Conservation (phyloP, 2,329 filamentous ascomycete species). For the Colletotrichum musae region DNA sequence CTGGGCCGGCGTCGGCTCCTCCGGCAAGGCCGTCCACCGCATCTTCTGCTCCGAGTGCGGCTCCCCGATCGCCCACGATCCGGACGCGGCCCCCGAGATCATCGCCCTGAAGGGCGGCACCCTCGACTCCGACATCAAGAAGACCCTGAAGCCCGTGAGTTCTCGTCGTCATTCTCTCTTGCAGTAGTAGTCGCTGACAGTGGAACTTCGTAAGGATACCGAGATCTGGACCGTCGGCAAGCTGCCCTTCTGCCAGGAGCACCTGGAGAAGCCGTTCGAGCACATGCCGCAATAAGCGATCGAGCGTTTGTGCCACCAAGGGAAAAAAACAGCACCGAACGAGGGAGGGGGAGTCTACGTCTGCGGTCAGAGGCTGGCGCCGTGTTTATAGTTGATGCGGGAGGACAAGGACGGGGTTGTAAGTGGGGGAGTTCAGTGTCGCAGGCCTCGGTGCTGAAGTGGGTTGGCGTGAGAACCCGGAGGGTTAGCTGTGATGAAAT, state of each 20-base stretch:
- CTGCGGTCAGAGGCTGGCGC: background rate
- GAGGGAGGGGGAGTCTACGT: background rate
- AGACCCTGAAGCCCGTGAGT: conserved; percentile 75
- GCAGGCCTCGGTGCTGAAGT: conserved; percentile 19
- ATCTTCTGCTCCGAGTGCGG: conserved; percentile 80
- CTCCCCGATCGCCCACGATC: conserved; percentile 79
- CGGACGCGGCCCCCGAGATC: conserved; percentile 78
- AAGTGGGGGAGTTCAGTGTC: conserved; percentile 15
- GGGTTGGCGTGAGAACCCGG: conserved; percentile 38
- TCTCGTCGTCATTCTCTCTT: background rate
- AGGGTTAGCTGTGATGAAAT: conserved; percentile 36
- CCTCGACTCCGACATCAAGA: conserved; percentile 75
- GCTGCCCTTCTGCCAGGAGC: conserved; percentile 79
- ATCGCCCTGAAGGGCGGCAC: conserved; percentile 79
- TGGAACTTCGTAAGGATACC: conserved; percentile 64
- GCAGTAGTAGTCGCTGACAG: background rate
- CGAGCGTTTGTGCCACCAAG: background rate
- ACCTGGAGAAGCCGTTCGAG: conserved; percentile 73
- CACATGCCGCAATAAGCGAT: conserved; percentile 71
- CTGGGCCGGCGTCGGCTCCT: conserved; percentile 71
- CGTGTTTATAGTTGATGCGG: conserved; percentile 19
- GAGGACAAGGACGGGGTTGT: conserved; percentile 13
- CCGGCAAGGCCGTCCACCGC: conserved; percentile 75
- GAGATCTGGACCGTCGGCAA: conserved; percentile 80
- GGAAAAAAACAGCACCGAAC: background rate